Percentiles rank a stretch among this genome's conserved stretches.
phyloP scores from a whole-genome alignment of 768 basidiomycete species.

The Lactifluus pinguis region DNA sequence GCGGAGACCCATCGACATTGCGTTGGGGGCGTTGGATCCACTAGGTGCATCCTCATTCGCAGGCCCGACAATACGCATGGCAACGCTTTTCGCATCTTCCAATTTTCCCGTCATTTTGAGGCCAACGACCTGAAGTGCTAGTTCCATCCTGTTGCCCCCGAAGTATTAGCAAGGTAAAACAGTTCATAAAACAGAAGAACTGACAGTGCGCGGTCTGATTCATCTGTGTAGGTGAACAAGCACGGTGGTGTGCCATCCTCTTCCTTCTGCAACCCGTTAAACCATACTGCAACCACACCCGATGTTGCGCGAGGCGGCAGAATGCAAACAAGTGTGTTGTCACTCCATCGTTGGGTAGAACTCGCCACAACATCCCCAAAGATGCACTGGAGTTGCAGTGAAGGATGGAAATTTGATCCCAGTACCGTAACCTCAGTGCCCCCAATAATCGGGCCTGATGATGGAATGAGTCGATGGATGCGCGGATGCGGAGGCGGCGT shows the following conservation, averaged over 20 bases:
- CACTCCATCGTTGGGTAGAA: slow-evolving; percentile 85
- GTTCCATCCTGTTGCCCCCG: slow-evolving; percentile 64
- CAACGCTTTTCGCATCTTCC: slow-evolving; percentile 87
- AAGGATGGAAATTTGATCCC: slow-evolving; percentile 81
- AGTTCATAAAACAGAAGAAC: slow-evolving; percentile 26
- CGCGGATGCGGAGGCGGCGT: slow-evolving; percentile 50
- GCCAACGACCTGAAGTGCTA: slow-evolving; percentile 90
- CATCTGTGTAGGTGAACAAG: slow-evolving; percentile 86
- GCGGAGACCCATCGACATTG: slow-evolving; percentile 44
- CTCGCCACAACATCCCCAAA: slow-evolving; percentile 81
- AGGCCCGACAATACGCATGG: slow-evolving; percentile 83
- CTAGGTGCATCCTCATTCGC: slow-evolving; percentile 44
- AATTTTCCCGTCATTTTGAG: slow-evolving; percentile 95
- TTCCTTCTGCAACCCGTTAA: slow-evolving; percentile 63
- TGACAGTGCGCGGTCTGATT: slow-evolving; percentile 81
- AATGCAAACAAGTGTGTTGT: slow-evolving; percentile 86
- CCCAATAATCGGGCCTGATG: slow-evolving; percentile 78
- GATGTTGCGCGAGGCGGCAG: slow-evolving; percentile 74
- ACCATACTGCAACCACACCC: slow-evolving; percentile 85
- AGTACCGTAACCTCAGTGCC: slow-evolving; percentile 93
- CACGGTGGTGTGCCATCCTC: slow-evolving; percentile 47
- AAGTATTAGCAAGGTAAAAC: slow-evolving; percentile 11
- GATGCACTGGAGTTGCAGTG: slow-evolving; percentile 61
- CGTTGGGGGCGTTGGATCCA: slow-evolving; percentile 6
- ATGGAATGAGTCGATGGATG: slow-evolving; percentile 80